A percentile compares a stretch with the other conserved stretches of the same genome.
Conservation (phyloP, 2,329 filamentous ascomycete species). For the Ciborinia camelliae region DNA sequence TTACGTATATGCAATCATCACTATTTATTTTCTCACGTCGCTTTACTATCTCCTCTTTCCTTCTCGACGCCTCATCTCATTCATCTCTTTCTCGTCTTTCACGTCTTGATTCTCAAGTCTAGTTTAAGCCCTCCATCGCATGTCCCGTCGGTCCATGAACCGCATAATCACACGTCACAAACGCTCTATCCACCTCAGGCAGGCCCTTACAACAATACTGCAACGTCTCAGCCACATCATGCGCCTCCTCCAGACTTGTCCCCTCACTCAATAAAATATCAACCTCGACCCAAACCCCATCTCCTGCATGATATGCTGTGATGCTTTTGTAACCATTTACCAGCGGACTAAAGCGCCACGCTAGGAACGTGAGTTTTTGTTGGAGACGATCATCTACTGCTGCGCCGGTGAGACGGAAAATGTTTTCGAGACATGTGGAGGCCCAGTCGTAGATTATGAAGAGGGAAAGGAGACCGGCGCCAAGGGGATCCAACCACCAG, state of each 20-base stretch:
- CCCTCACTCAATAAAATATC: conserved; percentile 53
- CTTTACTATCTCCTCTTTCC: too few species aligned
- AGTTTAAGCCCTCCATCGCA: conserved; percentile 23
- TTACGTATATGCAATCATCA: not conserved
- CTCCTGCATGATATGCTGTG: conserved; percentile 56
- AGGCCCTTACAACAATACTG: conserved; percentile 56
- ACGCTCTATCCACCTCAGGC: conserved; percentile 38
- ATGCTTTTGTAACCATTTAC: conserved; percentile 50
- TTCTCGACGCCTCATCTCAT: too few species aligned
- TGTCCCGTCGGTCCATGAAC: conserved; percentile 30
- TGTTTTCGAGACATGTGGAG: conserved; percentile 55
- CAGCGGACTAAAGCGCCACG: conserved; percentile 50
- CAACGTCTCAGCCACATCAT: conserved; percentile 58
- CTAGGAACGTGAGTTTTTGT: conserved; percentile 55
- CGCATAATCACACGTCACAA: conserved; percentile 39
- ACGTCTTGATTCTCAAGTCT: not conserved
- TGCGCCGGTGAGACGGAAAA: conserved; percentile 54
- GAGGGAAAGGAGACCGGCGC: conserved; percentile 57
- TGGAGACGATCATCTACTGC: conserved; percentile 47
- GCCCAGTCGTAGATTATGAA: conserved; percentile 68
- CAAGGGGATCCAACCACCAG: conserved; percentile 62
- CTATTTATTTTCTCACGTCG: not conserved
- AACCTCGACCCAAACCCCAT: conserved; percentile 58
- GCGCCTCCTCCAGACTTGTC: conserved; percentile 46
- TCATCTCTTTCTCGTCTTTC: not conserved